phyloP scores from a whole-genome alignment of 495 filamentous ascomycete species.

The Clavariopsis aquatica region DNA sequence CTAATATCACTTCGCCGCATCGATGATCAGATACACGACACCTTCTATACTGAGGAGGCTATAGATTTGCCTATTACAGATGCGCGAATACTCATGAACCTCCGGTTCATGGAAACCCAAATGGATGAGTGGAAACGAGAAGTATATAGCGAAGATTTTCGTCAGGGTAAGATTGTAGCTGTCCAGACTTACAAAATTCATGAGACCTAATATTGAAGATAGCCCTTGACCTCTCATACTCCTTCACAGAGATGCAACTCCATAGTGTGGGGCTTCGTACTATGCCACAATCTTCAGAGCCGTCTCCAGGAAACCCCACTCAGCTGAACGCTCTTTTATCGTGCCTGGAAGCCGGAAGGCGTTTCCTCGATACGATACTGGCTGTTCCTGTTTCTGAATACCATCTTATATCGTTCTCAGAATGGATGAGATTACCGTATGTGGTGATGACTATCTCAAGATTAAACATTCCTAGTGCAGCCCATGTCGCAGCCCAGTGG shows the following conservation, averaged over 20 bases:
- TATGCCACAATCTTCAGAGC: neutral
- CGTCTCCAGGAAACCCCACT: neutral
- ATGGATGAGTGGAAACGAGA: constrained; percentile 24
- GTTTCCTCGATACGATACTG: constrained; percentile 23
- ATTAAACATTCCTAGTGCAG: constrained; percentile 22
- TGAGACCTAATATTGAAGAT: neutral
- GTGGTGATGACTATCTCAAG: constrained; percentile 22
- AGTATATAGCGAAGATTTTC: neutral
- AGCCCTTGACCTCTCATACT: constrained; percentile 25
- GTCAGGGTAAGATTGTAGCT: constrained; percentile 4
- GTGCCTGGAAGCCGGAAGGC: constrained; percentile 25
- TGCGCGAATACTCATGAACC: constrained; percentile 23
- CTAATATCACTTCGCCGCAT: constrained; percentile 19
- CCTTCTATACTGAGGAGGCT: constrained; percentile 21
- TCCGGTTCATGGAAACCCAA: constrained; percentile 24
- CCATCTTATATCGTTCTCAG: constrained; percentile 24
- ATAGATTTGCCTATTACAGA: constrained; percentile 21
- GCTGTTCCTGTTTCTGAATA: constrained; percentile 26
- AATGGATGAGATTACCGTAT: constrained; percentile 30
- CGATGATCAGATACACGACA: constrained; percentile 24
- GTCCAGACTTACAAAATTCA: neutral
- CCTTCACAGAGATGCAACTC: constrained; percentile 23
- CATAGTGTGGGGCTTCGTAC: constrained; percentile 23
- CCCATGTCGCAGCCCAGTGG: constrained; percentile 17
- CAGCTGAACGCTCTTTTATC: constrained; percentile 22